Evolutionary conservation across 805 yeast species (phyloP), one percentile per base, ranked within the genome.

Genomic region (Pichia deserticola): DNA sequence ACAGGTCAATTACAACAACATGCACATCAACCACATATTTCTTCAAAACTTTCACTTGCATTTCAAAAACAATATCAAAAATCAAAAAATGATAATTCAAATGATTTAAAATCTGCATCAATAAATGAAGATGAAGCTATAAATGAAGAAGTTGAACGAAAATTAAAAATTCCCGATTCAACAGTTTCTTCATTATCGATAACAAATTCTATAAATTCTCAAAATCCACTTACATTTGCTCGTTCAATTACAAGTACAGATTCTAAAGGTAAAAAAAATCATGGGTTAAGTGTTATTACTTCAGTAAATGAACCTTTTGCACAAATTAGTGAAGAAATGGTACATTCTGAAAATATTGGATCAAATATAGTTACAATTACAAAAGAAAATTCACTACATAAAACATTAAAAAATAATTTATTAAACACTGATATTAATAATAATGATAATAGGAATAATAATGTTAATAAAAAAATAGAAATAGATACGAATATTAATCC

Each of bases 201-300:
- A 7, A 37, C 2, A 7, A 37, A n/a, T 37, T 25, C 42, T 5
- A 28, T 5, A n/a, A 7, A 11, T 11, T 30, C 39, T 13, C 20
- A 10, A 25, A 6, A 11, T 15, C 42, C 32, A 12, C 42, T 29
- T 9, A 37, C 42, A 29, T 39, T 37, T 12, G 47, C 47, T 4
- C 28, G 41, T 15, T 44, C 47, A 32, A 27, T 44, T 10, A n/a
- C 42, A 30, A 36, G 42, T 30, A 44, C 47, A 9, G 47, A 38
- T n/a, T 36, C 47, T 15, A 36, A 36, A 33, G 47, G 47, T 29
- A 44, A 37, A 29, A 46, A 46, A 15, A 40, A 20, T 12, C 51
- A 52, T 47, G 51, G 55, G 9, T 52, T 51, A 37, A 51, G 54
- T 40, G 54, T 51, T 7, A n/a, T 51, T n/a, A 51, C 54, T 3